Evolutionary conservation across 2,329 filamentous ascomycete genomes (phyloP).

Genomic region (Zymoseptoria passerinii): DNA sequence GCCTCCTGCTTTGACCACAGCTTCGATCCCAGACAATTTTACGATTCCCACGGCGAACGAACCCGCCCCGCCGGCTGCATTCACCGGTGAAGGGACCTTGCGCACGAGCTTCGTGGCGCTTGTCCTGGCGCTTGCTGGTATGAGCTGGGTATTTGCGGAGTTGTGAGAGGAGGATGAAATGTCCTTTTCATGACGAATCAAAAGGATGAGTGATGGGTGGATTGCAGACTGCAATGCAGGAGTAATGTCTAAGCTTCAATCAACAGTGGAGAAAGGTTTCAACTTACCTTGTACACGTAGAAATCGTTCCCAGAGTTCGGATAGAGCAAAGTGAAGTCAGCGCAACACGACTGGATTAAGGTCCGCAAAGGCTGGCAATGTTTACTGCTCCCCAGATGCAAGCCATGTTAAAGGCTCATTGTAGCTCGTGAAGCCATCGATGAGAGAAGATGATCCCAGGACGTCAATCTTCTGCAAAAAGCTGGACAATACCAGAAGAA

Average conservation of each 20-base stretch:
- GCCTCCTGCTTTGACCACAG: not conserved
- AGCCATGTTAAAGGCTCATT: not conserved
- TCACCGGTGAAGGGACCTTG: not conserved
- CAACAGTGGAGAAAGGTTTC: no score
- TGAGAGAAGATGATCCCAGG: not conserved
- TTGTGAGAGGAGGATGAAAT: slow-evolving; percentile 2
- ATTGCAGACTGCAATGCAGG: not conserved
- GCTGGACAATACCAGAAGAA: not conserved
- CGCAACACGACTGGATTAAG: no score
- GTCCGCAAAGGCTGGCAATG: no score
- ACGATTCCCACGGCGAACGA: not conserved
- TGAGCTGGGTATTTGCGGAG: slow-evolving; percentile 17
- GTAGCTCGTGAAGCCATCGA: not conserved
- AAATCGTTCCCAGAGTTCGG: no score
- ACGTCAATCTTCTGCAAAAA: not conserved
- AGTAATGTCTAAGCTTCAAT: not conserved
- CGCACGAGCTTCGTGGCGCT: slow-evolving; percentile 9
- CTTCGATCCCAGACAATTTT: not conserved
- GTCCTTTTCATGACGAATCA: not conserved
- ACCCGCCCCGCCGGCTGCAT: slow-evolving; percentile 1
- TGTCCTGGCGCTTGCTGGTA: slow-evolving; percentile 10
- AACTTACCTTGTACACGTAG: no score
- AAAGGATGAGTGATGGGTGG: not conserved
- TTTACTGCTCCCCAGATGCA: not conserved
- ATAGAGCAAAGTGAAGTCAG: no score